These are phyloP conservation scores for Sinapis alba DNA, from an alignment of 441 rosid species.

Conservation along the genomic window DNA sequence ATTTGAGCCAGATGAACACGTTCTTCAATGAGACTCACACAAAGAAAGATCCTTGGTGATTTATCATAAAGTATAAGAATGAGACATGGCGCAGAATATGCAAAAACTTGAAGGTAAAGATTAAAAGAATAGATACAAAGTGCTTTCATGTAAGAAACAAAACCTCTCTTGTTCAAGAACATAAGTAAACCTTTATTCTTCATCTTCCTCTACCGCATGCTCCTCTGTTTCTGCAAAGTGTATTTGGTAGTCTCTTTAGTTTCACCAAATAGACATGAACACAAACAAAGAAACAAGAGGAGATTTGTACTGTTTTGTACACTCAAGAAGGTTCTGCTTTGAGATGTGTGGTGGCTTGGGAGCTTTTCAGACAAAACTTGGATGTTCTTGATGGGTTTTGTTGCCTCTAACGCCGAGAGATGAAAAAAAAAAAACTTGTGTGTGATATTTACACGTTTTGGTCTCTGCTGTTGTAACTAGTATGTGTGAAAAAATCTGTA, in stretches of 20 bases:
- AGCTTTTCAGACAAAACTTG: slow-evolving; percentile 24
- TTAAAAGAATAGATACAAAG: slow-evolving; percentile 9
- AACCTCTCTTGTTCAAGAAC: slow-evolving; percentile 19
- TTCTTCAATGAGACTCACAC: not conserved
- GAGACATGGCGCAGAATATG: slow-evolving; percentile 5
- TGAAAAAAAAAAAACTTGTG: slow-evolving; percentile 16
- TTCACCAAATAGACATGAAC: not conserved
- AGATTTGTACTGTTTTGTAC: slow-evolving; percentile 20
- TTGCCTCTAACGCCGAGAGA: slow-evolving; percentile 25
- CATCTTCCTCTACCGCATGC: slow-evolving; percentile 15
- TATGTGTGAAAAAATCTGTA: slow-evolving; percentile 62
- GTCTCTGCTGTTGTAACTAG: slow-evolving; percentile 41
- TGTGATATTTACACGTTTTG: slow-evolving; percentile 36
- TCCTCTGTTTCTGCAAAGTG: slow-evolving; percentile 12
- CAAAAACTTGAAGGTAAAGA: not conserved
- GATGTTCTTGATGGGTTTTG: slow-evolving; percentile 18
- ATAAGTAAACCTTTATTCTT: not conserved
- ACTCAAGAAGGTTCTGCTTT: slow-evolving; percentile 2
- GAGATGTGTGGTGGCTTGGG: not conserved
- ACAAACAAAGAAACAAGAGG: not conserved
- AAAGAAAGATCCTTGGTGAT: slow-evolving; percentile 11
- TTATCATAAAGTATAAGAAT: not conserved
- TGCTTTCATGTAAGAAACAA: slow-evolving; percentile 21
- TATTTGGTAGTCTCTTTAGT: slow-evolving; percentile 13
- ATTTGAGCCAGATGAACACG: not conserved